A percentile compares a stretch with the other conserved stretches of the same genome.
Conservation (phyloP, 768 basidiomycete genomes). For the Infundibulicybe gibba region DNA sequence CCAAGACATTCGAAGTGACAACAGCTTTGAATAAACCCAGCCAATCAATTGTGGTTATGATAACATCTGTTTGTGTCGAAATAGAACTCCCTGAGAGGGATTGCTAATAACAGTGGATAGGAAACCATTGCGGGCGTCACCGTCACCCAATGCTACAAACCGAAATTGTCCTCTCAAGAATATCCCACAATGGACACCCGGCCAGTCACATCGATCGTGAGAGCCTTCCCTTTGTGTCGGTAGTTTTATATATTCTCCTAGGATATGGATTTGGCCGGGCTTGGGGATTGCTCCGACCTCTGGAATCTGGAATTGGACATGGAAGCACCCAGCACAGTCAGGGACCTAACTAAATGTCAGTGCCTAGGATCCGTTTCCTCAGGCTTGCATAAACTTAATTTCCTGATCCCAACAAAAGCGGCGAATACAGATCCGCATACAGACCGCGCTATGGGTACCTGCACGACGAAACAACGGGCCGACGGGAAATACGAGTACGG, state of each 20-base stretch:
- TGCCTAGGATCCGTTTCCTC: neutral
- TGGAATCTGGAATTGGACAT: slow-evolving; percentile 51
- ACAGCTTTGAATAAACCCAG: slow-evolving; percentile 71
- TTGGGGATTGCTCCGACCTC: slow-evolving; percentile 68
- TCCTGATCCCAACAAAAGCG: neutral
- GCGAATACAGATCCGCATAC: neutral
- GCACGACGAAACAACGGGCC: slow-evolving; percentile 35
- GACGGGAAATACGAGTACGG: slow-evolving; percentile 66
- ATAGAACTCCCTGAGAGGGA: neutral
- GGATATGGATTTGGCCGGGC: slow-evolving; percentile 64
- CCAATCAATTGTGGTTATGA: slow-evolving; percentile 57
- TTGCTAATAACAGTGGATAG: slow-evolving; percentile 30
- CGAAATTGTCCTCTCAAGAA: slow-evolving; percentile 44
- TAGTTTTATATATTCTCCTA: slow-evolving; percentile 17
- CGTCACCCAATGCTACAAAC: slow-evolving; percentile 51
- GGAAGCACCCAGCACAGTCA: slow-evolving; percentile 1
- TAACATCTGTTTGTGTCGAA: slow-evolving; percentile 52
- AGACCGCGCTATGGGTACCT: neutral
- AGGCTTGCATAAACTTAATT: neutral
- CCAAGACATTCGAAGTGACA: slow-evolving; percentile 56
- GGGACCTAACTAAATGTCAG: slow-evolving; percentile 33
- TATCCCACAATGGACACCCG: slow-evolving; percentile 74
- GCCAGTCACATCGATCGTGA: slow-evolving; percentile 58
- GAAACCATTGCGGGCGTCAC: slow-evolving; percentile 73
- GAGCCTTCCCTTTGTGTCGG: slow-evolving; percentile 4